These are phyloP conservation scores for Podospora pseudopauciseta DNA, from an alignment of 495 filamentous ascomycete species.

Conservation along the genomic window DNA sequence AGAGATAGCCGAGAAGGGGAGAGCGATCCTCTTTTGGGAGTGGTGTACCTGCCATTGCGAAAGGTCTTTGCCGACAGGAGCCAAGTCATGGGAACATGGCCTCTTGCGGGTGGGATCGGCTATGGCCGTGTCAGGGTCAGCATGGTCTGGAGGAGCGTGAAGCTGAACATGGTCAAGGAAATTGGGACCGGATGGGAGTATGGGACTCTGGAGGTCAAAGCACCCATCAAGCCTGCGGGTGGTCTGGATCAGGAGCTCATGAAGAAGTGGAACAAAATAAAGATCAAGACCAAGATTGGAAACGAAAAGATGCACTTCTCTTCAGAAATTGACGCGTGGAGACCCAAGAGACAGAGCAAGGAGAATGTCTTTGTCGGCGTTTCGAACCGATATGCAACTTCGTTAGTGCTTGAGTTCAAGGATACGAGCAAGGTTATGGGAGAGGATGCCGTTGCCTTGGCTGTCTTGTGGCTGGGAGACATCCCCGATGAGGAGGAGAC, in stretches of 20 bases:
- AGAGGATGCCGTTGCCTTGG: conserved; percentile 55
- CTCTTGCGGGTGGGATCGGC: conserved; percentile 62
- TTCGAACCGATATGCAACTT: conserved; percentile 57
- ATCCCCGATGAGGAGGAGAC: conserved; percentile 60
- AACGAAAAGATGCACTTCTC: conserved; percentile 51
- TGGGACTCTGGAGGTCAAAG: conserved; percentile 59
- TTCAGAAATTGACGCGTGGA: conserved; percentile 21
- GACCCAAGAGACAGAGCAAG: conserved; percentile 33
- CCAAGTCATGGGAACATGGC: conserved; percentile 60
- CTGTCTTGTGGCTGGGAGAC: conserved; percentile 63
- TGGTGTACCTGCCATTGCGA: conserved; percentile 59
- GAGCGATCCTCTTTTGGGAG: conserved; percentile 62
- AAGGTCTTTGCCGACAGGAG: conserved; percentile 55
- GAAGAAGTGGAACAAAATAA: conserved; percentile 44
- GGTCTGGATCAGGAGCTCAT: conserved; percentile 43
- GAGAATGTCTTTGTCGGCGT: conserved; percentile 54
- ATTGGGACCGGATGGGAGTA: conserved; percentile 60
- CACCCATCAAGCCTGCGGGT: conserved; percentile 29
- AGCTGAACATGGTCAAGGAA: conserved; percentile 51
- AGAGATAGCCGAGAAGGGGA: conserved; percentile 62
- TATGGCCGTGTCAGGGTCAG: conserved; percentile 63
- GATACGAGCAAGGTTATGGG: conserved; percentile 36
- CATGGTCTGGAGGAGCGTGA: conserved; percentile 65
- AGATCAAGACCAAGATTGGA: conserved; percentile 52
- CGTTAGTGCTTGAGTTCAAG: conserved; percentile 58